Conservation (phyloP, 2,329 filamentous ascomycete species). For the Chaetothyriales sp. region DNA sequence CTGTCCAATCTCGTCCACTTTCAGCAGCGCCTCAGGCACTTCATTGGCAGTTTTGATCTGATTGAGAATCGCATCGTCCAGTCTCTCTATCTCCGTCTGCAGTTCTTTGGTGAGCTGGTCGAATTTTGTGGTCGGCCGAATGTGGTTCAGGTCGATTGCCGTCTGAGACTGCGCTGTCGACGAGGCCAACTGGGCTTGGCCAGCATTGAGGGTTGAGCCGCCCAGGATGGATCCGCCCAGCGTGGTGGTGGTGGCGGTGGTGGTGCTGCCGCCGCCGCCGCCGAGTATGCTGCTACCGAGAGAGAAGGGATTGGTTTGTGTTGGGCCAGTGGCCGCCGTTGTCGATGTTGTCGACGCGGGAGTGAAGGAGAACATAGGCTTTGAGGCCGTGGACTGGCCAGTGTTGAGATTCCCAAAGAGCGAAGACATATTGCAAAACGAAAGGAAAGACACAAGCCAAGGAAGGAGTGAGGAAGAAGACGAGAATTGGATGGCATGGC, state of each 20-base stretch:
- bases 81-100: constrained; percentile 60
- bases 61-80: constrained; percentile 67
- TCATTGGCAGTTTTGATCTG: constrained; percentile 63
- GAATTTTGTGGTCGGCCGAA: constrained; percentile 80
- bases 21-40: constrained; percentile 57
- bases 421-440: not conserved
- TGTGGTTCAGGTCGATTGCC: constrained; percentile 65
- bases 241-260: not conserved
- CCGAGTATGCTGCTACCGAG: not conserved
- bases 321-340: not conserved
- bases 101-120: constrained; percentile 75
- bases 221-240: not conserved
- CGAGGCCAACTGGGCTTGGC: not conserved
- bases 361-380: not conserved
- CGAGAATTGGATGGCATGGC: not conserved
- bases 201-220: not conserved
- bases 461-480: not conserved
- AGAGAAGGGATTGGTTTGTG: not conserved
- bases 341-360: not conserved
- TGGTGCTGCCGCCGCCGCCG: no score
- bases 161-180: constrained; percentile 36
- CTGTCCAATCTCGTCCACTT: constrained; percentile 49
- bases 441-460: not conserved
- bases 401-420: not conserved
- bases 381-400: not conserved